Evolutionary conservation across 495 filamentous ascomycete genomes (phyloP).

Genomic region (Chaetomium fimeti): DNA sequence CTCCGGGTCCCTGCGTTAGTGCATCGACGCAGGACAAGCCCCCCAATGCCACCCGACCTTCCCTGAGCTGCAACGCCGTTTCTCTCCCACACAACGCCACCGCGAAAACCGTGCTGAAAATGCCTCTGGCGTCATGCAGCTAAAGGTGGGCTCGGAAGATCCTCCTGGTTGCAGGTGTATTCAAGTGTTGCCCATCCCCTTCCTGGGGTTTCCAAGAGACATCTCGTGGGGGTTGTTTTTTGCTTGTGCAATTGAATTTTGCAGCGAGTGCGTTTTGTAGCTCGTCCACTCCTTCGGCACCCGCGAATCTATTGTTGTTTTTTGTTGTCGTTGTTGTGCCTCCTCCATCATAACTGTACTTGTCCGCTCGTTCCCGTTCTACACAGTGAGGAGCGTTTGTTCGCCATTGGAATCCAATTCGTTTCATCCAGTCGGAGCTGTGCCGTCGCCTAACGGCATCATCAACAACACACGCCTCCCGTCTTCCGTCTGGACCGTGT

Average conservation of each 20-base stretch:
- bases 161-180: background rate
- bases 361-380: conserved; percentile 1
- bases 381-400: background rate
- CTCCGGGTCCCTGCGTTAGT: background rate
- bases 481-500: conserved; percentile 11
- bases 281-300: conserved; percentile 9
- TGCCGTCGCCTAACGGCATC: conserved; percentile 3
- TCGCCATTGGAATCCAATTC: conserved; percentile 19
- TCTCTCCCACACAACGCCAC: conserved; percentile 13
- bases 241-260: background rate
- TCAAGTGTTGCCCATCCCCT: background rate
- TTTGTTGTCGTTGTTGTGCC: background rate
- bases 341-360: background rate
- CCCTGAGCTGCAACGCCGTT: conserved; percentile 5
- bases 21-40: background rate
- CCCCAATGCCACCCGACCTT: background rate
- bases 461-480: background rate
- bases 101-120: conserved; percentile 21
- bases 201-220: conserved; percentile 1
- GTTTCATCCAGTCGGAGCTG: conserved; percentile 7
- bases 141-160: conserved; percentile 18
- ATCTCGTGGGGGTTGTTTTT: background rate
- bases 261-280: conserved; percentile 5
- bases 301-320: background rate
- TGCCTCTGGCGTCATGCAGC: conserved; percentile 33